Evolutionary conservation across 2,329 filamentous ascomycete genomes (phyloP).

Genomic region (Fusarium nanum): DNA sequence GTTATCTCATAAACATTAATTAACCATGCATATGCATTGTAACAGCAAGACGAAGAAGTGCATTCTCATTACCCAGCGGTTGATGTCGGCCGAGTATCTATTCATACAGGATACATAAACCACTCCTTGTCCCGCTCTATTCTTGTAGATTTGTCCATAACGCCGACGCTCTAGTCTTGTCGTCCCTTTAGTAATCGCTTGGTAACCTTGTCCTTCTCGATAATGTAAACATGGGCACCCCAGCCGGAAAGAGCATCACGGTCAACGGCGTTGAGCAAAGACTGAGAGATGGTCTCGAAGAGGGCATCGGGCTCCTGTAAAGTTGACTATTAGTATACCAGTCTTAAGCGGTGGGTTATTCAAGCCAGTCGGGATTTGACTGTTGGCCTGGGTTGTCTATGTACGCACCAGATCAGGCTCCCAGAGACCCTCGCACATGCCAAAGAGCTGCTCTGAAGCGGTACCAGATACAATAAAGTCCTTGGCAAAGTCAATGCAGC

Average conservation of each 20-base stretch:
- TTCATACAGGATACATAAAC: slow-evolving; percentile 51
- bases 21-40: background rate
- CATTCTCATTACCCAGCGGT: slow-evolving; percentile 46
- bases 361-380: background rate
- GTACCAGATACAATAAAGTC: slow-evolving; percentile 99
- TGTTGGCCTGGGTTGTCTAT: background rate
- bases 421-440: slow-evolving; percentile 98
- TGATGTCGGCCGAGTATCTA: slow-evolving; percentile 48
- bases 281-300: slow-evolving; percentile 98
- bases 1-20: background rate
- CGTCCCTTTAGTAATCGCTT: slow-evolving; percentile 98
- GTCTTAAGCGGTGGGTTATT: background rate
- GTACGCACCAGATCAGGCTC: slow-evolving; percentile 90
- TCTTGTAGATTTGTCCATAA: slow-evolving; percentile 31
- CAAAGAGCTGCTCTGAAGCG: slow-evolving; percentile 96
- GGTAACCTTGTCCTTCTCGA: slow-evolving; percentile 99
- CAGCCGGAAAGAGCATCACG: slow-evolving; percentile 96
- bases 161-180: slow-evolving; percentile 75
- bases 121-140: slow-evolving; percentile 28
- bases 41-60: slow-evolving; percentile 21
- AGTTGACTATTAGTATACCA: slow-evolving; percentile 29
- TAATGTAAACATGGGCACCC: slow-evolving; percentile 99
- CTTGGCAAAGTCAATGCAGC: slow-evolving; percentile 99
- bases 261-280: slow-evolving; percentile 94
- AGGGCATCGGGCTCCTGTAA: slow-evolving; percentile 83